Evolutionary conservation across 768 basidiomycete species (phyloP).

Genomic region (Pleurotus platypus): DNA sequence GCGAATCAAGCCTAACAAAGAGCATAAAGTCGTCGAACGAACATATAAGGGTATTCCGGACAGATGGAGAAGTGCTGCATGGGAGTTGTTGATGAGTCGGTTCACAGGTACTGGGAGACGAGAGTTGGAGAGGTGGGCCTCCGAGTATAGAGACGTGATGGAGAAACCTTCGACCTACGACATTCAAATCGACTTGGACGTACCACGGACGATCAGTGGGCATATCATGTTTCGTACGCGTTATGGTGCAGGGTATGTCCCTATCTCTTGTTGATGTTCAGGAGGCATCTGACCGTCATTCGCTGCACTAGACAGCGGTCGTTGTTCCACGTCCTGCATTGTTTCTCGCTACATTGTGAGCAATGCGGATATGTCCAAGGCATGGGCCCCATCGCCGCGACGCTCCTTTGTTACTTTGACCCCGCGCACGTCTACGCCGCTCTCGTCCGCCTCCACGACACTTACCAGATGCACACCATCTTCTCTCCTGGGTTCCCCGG

Average conservation of each 20-base stretch:
- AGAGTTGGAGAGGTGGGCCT: slow-evolving; percentile 39
- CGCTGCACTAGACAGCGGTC: slow-evolving; percentile 71
- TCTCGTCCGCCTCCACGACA: slow-evolving; percentile 85
- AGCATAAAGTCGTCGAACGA: slow-evolving; percentile 65
- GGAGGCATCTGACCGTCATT: neutral
- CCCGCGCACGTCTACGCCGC: slow-evolving; percentile 85
- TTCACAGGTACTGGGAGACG: slow-evolving; percentile 42
- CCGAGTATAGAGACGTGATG: slow-evolving; percentile 57
- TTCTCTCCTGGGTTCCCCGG: slow-evolving; percentile 96
- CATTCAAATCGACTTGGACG: slow-evolving; percentile 96
- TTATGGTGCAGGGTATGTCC: slow-evolving; percentile 87
- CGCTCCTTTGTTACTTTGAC: slow-evolving; percentile 88
- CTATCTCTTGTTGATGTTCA: neutral
- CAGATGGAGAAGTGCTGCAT: slow-evolving; percentile 89
- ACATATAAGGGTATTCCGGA: slow-evolving; percentile 97
- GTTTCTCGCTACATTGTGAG: slow-evolving; percentile 81
- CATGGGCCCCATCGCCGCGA: slow-evolving; percentile 97
- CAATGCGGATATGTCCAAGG: slow-evolving; percentile 97
- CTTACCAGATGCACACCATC: slow-evolving; percentile 82
- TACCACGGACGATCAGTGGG: slow-evolving; percentile 92
- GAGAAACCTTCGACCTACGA: slow-evolving; percentile 87
- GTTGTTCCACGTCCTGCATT: slow-evolving; percentile 91
- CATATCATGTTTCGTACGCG: slow-evolving; percentile 94
- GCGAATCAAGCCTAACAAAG: slow-evolving; percentile 63
- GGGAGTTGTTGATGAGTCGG: slow-evolving; percentile 75